Base-by-base conservation (phyloP, 2,329 filamentous ascomycete genomes). In the Paecilomyces sp. region DNA sequence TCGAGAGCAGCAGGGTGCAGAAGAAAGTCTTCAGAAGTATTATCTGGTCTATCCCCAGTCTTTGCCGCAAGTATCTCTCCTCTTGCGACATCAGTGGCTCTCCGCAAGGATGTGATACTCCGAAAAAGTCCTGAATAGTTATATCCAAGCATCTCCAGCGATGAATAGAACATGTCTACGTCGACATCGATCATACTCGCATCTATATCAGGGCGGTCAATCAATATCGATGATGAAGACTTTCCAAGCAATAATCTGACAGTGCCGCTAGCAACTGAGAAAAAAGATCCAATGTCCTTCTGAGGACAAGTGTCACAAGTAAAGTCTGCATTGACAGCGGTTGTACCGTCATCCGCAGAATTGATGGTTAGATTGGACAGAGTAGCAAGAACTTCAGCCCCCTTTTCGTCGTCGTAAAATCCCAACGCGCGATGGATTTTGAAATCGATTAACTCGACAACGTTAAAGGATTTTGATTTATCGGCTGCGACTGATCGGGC, bases 101-200 rank as follows among this genome's bases (percentile, higher is more conserved):
- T 62, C 12, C 55, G 59, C 12, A 67, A 30, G 1, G 18, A 54
- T 4, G 61, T 62, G 13, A 70, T 58, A 3, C 62, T 58, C 12
- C 59, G 58, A 61, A 71, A 71, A 11, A 65, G 60, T 2, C 63
- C 65, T 1, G 63, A 63, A 34, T 71, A 73, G 5, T 64, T 63
- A 41, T 69, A 70, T 7, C 70, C 71, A 25, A 69, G 59, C 0
- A 67, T 55, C 0, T 57, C 54, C 2, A 71, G 59, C 4, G 61
- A 61, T n/a, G 60, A 61, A 56, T 73, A 72, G 55, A 71, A 71
- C 5, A 60, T 52, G 11, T 70, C 65, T 0, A 58, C 41, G 12
- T 70, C 65, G 13, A 69, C 47, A 1, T 61, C 62, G 2, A 67
- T 24, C 31, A 59, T 25, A 18, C 56, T 54, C 4, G 24, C 24